A percentile compares a stretch with the other conserved stretches of the same genome.
These are phyloP conservation scores for Paecilomyces sp. DNA, from an alignment of 2,329 filamentous ascomycete genomes.

Conservation along the genomic window DNA sequence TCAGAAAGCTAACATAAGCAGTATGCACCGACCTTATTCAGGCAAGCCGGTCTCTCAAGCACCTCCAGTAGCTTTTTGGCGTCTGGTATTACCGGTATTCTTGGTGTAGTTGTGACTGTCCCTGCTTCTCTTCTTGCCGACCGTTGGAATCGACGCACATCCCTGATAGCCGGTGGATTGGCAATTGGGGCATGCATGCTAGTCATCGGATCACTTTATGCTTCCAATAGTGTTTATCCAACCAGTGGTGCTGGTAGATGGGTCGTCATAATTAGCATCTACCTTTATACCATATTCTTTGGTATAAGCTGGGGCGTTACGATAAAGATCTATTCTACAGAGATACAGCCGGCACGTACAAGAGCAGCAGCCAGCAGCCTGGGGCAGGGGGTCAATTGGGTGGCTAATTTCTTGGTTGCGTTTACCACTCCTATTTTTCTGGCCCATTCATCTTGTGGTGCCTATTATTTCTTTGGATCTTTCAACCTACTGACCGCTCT, in stretches of 20 bases:
- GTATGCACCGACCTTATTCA: not conserved
- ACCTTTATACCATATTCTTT: conserved; percentile 1
- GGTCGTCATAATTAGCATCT: conserved; percentile 3
- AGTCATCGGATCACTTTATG: conserved; percentile 2
- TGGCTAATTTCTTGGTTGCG: not conserved
- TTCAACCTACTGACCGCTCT: not conserved
- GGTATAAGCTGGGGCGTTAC: conserved; percentile 1
- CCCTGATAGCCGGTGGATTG: not conserved
- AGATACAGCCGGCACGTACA: conserved; percentile 1
- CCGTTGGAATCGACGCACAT: not conserved
- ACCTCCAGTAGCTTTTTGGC: not conserved
- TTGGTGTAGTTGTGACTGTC: not conserved
- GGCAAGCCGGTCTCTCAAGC: not conserved
- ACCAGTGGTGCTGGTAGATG: not conserved
- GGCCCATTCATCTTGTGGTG: not conserved
- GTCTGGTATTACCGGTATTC: not conserved
- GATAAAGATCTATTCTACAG: conserved; percentile 1
- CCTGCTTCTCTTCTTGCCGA: not conserved
- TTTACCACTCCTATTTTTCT: not conserved
- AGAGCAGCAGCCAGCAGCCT: conserved; percentile 1
- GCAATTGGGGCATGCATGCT: not conserved
- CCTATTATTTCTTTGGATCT: not conserved
- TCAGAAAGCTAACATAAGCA: not conserved
- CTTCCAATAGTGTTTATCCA: not conserved
- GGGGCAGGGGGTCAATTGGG: conserved; percentile 2